Evolutionary conservation across 192 early-diverging fungal species (phyloP), one percentile per base, ranked within the genome.

Genomic region (Coemansia sp.): DNA sequence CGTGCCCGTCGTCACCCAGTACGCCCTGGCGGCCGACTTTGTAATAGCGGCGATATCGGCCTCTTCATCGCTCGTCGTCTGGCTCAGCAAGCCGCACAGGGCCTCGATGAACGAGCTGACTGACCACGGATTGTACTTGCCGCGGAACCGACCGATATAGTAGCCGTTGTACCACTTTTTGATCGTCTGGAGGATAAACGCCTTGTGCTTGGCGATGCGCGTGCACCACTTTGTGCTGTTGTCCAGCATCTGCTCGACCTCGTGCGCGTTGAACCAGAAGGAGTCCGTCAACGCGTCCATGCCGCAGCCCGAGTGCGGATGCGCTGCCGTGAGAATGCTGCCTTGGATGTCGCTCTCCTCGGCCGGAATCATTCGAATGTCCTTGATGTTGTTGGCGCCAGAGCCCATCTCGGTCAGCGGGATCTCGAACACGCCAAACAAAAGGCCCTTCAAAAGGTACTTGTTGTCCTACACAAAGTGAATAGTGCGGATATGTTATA

Each of bases 81-180:
- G 36, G 36, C 51, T 49, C 31, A 74, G 56, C 43, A 59, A 56
- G 27, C 35, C 7, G 58, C 64, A 64, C 25, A 74, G 61, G 3
- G 61, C 45, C 24, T 72, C 71, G 53, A 79, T 79, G 19, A 74
- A 79, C 36, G 67, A 67, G 42, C 67, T 70, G 32, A 74, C 71
- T 6, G 77, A 74, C 77, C 77, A 79, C 10, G 77, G 77, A n/a
- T 79, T 79, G 63, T 79, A 79, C 61, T 79, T 79, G 59, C 77
- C 54, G 8, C 62, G 59, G 51, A 69, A 57, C 4, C 67, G 67
- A 0, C 59, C 60, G 17, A 65, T 65, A 40, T 45, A 65, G 40
- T 58, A 65, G 64, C 64, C 53, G 64, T 65, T 58, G 53, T 65
- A 65, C 64, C 64, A 65, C 20, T 57, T 29, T 35, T 65, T 65